A percentile compares a stretch with the other conserved stretches of the same genome.
Conservation (phyloP, 345 rosid genomes). For the Aethionema arabicum region DNA sequence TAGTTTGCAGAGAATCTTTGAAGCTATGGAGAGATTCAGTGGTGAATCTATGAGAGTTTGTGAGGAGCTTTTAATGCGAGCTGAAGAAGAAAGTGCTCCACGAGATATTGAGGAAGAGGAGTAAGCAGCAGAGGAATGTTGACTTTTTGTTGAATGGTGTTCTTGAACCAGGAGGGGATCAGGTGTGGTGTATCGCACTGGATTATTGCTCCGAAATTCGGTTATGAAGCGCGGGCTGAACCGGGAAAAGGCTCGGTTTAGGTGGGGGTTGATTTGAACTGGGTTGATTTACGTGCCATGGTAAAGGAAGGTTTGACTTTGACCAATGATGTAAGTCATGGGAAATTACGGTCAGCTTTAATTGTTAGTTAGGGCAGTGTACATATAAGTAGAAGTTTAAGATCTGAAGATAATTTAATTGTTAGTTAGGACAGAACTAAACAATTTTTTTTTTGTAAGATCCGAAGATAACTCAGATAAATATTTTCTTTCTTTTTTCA, state of each 20-base stretch:
- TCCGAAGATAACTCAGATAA: constrained; percentile 23
- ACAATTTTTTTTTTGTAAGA: constrained; percentile 28
- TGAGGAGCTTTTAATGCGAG: constrained; percentile 75
- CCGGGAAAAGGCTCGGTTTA: background rate
- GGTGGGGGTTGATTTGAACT: constrained; percentile 22
- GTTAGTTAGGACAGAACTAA: constrained; percentile 20
- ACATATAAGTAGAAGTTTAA: constrained; percentile 28
- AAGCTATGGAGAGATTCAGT: constrained; percentile 86
- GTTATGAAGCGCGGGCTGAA: background rate
- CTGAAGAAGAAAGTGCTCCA: constrained; percentile 60
- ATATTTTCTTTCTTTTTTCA: constrained; percentile 5
- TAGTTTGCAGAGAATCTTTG: constrained; percentile 65
- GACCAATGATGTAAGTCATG: constrained; percentile 14
- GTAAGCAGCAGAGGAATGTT: constrained; percentile 18
- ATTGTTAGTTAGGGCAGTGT: constrained; percentile 10
- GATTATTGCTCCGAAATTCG: too few species aligned
- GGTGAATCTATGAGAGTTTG: constrained; percentile 65
- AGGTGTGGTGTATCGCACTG: too few species aligned
- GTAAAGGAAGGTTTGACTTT: constrained; percentile 21
- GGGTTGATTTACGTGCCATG: constrained; percentile 15
- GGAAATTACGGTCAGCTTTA: constrained; percentile 25
- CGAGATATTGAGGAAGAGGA: constrained; percentile 44
- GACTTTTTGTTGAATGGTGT: constrained; percentile 10
- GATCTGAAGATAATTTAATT: constrained; percentile 19
- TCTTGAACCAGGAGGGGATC: constrained; percentile 8